Base-by-base conservation (phyloP, 2,329 filamentous ascomycete species). In the Epichloe aotearoae region DNA sequence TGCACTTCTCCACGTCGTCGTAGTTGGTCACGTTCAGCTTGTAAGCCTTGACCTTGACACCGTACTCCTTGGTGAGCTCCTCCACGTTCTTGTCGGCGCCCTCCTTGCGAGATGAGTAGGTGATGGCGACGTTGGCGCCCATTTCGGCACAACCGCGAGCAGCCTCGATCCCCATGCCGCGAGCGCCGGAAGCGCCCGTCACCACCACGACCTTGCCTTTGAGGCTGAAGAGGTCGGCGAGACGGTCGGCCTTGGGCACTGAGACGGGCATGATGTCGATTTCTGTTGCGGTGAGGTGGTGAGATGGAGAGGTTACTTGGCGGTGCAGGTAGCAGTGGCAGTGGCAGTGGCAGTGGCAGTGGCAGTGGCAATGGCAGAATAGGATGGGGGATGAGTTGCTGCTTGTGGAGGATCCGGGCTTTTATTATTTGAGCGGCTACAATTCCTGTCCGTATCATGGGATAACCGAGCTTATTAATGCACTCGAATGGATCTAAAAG, bases 131-230 rank as follows among this genome's bases (percentile, higher is more conserved):
- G 58, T 85, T 75, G 54, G 83, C 83, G 44, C 84, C 84, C 61
- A 84, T 78, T 68, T 88, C 84, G 46, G 83, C 83, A 48, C 80
- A 76, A 37, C 78, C 82, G n/a, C 82, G 74, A 15, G 82, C 83
- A 8, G 85, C 80, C 53, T 81, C 77, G 30, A 85, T 76, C 54
- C 84, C 84, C 66, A 87, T 86, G 54, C 84, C 84, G 37, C 77
- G 79, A 51, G 86, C 77, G 10, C 81, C 82, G 36, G 79, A 84
- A 12, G 82, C 82, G 52, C 84, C 84, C 4, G 82, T 83, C 54
- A 88, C 72, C 58, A 87, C 78, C 57, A 84, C 79, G 47, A 84
- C 84, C 67, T 84, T 84, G 59, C 83, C 82, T 68, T 84, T 84
- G 54, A 87, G 73, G 59, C 80, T 84, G 69, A 88, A 83, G 58